A percentile compares a stretch with the other conserved stretches of the same genome.
Evolutionary conservation across 2,329 filamentous ascomycete genomes (phyloP).

Genomic region (Myriosclerotinia curreyana): DNA sequence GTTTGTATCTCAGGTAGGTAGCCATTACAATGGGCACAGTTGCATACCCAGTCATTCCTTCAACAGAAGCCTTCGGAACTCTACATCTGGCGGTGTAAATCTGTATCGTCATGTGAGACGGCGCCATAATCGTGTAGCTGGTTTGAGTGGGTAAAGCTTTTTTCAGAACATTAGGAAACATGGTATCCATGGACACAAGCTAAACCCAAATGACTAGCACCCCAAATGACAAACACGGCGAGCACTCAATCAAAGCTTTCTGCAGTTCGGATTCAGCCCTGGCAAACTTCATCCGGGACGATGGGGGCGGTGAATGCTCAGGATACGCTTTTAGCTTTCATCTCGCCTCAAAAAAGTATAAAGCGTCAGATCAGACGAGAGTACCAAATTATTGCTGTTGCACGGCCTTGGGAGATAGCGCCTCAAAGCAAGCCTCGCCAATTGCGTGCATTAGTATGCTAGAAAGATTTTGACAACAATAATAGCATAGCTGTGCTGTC

Average conservation of each 20-base stretch:
- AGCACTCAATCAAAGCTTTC: constrained; percentile 20
- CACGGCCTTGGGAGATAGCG: constrained; percentile 26
- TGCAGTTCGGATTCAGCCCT: constrained; percentile 22
- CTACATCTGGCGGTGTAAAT: constrained; percentile 38
- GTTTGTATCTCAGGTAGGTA: constrained; percentile 32
- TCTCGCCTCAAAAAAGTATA: constrained; percentile 16
- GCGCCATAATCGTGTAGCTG: constrained; percentile 19
- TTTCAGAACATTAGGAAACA: constrained; percentile 16
- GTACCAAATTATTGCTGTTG: constrained; percentile 18
- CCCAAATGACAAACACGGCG: constrained; percentile 13
- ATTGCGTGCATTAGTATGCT: constrained; percentile 37
- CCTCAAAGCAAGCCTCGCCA: constrained; percentile 23
- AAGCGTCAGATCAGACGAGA: constrained; percentile 31
- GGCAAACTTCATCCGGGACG: constrained; percentile 4
- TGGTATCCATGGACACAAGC: constrained; percentile 16
- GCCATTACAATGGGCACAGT: constrained; percentile 16
- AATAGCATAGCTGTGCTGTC: constrained; percentile 27
- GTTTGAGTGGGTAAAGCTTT: constrained; percentile 19
- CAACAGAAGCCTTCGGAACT: constrained; percentile 30
- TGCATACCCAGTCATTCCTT: constrained; percentile 20
- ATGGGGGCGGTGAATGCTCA: constrained; percentile 20
- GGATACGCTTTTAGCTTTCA: constrained; percentile 15
- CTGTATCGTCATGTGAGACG: constrained; percentile 32
- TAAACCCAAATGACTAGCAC: constrained; percentile 1
- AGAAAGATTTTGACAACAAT: constrained; percentile 20